phyloP scores from a whole-genome alignment of 2,329 filamentous ascomycete species.

The Nakataea oryzae region DNA sequence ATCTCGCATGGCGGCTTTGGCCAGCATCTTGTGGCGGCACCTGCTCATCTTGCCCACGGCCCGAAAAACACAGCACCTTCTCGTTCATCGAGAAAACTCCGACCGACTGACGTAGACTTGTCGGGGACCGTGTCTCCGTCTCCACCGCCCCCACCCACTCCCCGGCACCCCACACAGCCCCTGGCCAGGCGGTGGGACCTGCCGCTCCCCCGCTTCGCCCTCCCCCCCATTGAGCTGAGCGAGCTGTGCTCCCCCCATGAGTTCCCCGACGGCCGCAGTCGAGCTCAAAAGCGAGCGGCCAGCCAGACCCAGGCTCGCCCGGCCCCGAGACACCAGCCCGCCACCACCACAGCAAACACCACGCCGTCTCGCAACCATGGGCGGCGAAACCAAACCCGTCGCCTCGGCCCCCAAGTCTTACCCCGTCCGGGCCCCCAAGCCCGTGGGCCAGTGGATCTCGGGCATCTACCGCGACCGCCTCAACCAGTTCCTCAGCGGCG shows the following conservation, averaged over 20 bases:
- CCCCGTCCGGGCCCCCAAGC: constrained; percentile 12
- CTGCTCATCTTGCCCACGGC: too few relatives aligned
- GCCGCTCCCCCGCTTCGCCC: background rate
- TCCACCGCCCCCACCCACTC: background rate
- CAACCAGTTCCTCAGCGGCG: constrained; percentile 11
- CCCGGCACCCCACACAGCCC: background rate
- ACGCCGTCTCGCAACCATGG: constrained; percentile 9
- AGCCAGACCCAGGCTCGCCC: background rate
- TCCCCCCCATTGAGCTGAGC: background rate
- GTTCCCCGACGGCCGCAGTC: background rate
- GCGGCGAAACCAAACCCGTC: constrained; percentile 9
- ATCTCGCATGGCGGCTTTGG: too few relatives aligned
- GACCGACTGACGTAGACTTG: background rate
- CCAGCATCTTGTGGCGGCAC: too few relatives aligned
- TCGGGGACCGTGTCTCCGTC: background rate
- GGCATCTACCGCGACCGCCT: constrained; percentile 13
- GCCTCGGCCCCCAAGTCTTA: constrained; percentile 8
- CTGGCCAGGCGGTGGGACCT: background rate
- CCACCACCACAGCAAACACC: background rate
- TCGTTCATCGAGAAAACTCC: too few relatives aligned
- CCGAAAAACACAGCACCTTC: too few relatives aligned
- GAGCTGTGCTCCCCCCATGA: background rate
- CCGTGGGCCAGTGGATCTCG: constrained; percentile 13
- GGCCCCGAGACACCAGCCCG: background rate
- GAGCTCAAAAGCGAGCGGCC: background rate